Evolutionary conservation across 352 stramenopile species (phyloP).

Genomic region (Phytophthora syringae): DNA sequence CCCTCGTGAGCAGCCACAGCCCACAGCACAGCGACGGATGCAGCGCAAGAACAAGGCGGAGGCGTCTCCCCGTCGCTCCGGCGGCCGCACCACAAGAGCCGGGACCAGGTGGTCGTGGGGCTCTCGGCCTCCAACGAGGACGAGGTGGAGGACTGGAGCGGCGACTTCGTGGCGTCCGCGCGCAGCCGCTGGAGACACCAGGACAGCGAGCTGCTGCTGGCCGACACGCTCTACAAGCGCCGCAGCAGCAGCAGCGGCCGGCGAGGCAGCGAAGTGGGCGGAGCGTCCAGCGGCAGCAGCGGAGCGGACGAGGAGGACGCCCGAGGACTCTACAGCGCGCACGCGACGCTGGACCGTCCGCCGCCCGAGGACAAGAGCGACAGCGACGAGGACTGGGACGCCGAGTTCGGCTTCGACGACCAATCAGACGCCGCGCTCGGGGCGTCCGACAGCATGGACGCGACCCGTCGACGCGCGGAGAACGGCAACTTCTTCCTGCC

Average conservation of each 20-base stretch:
- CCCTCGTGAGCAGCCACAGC: slow-evolving; percentile 4
- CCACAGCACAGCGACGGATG: slow-evolving; percentile 17
- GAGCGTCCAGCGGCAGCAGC: slow-evolving; percentile 17
- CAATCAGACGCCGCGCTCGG: slow-evolving; percentile 37
- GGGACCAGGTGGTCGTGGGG: slow-evolving; percentile 75
- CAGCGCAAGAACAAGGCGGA: slow-evolving; percentile 39
- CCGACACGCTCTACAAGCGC: slow-evolving; percentile 32
- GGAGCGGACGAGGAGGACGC: slow-evolving; percentile 30
- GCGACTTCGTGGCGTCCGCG: slow-evolving; percentile 50
- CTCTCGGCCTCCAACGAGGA: slow-evolving; percentile 71
- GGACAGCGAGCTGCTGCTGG: slow-evolving; percentile 39
- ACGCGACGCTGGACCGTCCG: too few relatives aligned
- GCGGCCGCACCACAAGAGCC: slow-evolving; percentile 1
- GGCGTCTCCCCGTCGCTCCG: slow-evolving; percentile 18
- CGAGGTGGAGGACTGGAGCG: slow-evolving; percentile 82
- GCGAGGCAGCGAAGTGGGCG: slow-evolving; percentile 24
- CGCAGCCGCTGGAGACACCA: slow-evolving; percentile 44
- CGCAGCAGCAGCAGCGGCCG: slow-evolving; percentile 43
- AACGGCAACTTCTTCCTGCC: slow-evolving; percentile 88
- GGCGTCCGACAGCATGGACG: slow-evolving; percentile 54
- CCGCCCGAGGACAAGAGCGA: slow-evolving; percentile 17
- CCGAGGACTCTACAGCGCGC: slow-evolving; percentile 19
- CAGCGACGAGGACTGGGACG: slow-evolving; percentile 70
- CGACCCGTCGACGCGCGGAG: slow-evolving; percentile 62
- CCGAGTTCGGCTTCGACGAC: slow-evolving; percentile 82